Evolutionary conservation across 495 filamentous ascomycete species (phyloP).

Genomic region (Lophiotrema nucula): DNA sequence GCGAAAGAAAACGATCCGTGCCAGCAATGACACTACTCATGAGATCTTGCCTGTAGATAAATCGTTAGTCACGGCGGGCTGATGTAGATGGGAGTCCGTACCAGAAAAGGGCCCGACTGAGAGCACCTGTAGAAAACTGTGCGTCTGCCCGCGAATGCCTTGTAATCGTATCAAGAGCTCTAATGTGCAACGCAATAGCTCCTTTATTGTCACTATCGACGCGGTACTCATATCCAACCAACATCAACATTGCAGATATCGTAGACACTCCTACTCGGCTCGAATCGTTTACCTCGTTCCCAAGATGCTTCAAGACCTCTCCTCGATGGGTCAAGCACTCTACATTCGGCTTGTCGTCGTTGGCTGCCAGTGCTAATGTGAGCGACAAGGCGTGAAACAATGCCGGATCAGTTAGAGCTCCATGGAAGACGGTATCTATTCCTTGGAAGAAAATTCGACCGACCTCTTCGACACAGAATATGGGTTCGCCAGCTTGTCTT

Average conservation of each 20-base stretch:
- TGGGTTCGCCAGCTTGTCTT: slow-evolving; percentile 1
- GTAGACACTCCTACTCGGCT: not conserved
- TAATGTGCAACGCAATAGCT: slow-evolving; percentile 5
- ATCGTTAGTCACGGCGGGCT: not conserved
- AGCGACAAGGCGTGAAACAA: slow-evolving; percentile 21
- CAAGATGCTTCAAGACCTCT: not conserved
- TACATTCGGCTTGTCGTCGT: not conserved
- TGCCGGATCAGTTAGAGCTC: slow-evolving; percentile 10
- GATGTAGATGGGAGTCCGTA: not conserved
- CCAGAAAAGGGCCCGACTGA: slow-evolving; percentile 12
- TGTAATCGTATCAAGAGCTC: not conserved
- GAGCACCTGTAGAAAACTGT: not conserved
- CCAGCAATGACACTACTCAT: slow-evolving; percentile 5
- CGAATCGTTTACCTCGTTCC: not conserved
- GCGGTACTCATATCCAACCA: slow-evolving; percentile 25
- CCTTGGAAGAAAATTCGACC: slow-evolving; percentile 7
- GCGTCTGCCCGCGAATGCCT: not conserved
- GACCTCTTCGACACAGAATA: slow-evolving; percentile 4
- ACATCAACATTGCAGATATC: slow-evolving; percentile 8
- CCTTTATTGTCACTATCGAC: not conserved
- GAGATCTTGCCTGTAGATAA: slow-evolving; percentile 12
- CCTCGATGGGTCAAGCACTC: slow-evolving; percentile 11
- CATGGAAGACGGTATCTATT: slow-evolving; percentile 14
- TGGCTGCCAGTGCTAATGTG: slow-evolving; percentile 1
- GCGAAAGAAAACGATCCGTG: slow-evolving; percentile 5